Evolutionary conservation across 768 basidiomycete genomes (phyloP), one percentile per base, ranked within the genome.

Genomic region (Boletus rubropictus): DNA sequence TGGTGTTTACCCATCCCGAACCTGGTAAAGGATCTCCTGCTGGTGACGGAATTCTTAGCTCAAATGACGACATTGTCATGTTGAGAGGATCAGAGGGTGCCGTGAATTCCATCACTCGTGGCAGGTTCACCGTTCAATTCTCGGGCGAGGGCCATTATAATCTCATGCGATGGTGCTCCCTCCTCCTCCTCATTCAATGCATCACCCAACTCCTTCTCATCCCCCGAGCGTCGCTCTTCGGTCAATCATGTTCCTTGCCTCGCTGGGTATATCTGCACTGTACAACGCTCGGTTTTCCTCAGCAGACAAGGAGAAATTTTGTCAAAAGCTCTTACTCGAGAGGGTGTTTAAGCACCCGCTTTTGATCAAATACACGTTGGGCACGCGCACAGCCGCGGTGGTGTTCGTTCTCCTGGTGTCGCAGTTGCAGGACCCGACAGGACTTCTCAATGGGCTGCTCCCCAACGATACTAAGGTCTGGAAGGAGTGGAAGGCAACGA

Each of bases 21-120:
- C 62, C 63, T 18, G 59, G 61, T 7, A 39, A 42, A 27, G 50
- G 54, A 9, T 54, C 51, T 1, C 65, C 61, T 8, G 47, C 50
- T 0, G 66, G 63, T 9, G 65, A 68, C 29, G 62, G 65, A 1
- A 51, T 65, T 17, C 52, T 66, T 8, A 32, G 40, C 5, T 51
- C 49, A 0, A 46, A 51, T 28, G 38, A 33, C n/a, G 54, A 57
- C 3, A 52, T 68, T 8, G 40, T 62, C 7, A 34, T 66, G 6
- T 31, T 68, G 34, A 55, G 34, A 36, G 66, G 66, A 15, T 22
- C 49, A 3, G 32, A 33, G 32, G 32, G 32, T 7, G 32, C 32
- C 32, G 32, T 33, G 32, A 33, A 33, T 17, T 33, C 32, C 32
- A 33, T 33, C 32, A 33, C 32, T 7, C 32, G 15, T n/a, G 32